Evolutionary conservation across 805 yeast species (phyloP).

Genomic region (Candida ponderosae): DNA sequence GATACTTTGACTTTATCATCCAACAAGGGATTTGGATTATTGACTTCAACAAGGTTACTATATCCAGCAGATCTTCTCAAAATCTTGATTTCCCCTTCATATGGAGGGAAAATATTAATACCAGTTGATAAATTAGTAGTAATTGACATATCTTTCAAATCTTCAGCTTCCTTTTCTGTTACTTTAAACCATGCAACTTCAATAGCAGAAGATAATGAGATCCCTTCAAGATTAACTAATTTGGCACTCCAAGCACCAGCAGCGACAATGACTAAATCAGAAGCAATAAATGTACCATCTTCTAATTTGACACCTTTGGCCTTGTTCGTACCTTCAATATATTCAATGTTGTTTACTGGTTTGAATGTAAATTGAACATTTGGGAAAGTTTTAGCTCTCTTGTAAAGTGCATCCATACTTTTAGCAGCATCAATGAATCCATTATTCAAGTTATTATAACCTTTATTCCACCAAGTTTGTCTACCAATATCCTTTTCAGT

Average conservation of each 20-base stretch:
- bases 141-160: not conserved
- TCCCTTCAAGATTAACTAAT: constrained; percentile 1
- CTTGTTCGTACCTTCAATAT: not conserved
- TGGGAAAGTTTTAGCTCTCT: constrained; percentile 6
- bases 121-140: not conserved
- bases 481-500: constrained; percentile 1
- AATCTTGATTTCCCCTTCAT: not conserved
- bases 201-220: not conserved
- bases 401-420: constrained; percentile 6
- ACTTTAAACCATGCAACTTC: not conserved
- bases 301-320: constrained; percentile 5
- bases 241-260: constrained; percentile 1
- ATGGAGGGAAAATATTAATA: not conserved
- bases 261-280: constrained; percentile 1
- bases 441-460: constrained; percentile 5
- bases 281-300: constrained; percentile 2
- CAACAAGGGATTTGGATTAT: not conserved
- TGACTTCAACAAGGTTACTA: not conserved
- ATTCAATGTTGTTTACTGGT: constrained; percentile 6
- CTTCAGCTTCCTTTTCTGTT: not conserved
- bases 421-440: constrained; percentile 11
- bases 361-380: constrained; percentile 5
- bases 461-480: constrained; percentile 8
- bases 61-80: not conserved
- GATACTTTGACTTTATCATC: not conserved